Evolutionary conservation across 1,284 basidiomycete species (phyloP).

Genomic region (Ceratobasidium sp.): DNA sequence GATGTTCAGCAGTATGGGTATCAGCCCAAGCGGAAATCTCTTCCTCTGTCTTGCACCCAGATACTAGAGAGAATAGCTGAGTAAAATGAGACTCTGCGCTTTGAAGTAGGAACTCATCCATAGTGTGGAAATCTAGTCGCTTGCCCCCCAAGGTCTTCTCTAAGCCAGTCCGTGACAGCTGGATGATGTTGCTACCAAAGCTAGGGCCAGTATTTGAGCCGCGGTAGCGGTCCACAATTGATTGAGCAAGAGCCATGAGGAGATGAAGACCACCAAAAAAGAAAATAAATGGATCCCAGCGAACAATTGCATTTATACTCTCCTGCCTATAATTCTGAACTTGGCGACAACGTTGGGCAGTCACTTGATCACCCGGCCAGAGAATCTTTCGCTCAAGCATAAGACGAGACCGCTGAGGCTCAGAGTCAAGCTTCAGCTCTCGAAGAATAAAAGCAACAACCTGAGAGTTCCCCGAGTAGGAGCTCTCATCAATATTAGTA

Average conservation of each 20-base stretch:
- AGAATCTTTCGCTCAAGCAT: not conserved
- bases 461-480: slow-evolving; percentile 23
- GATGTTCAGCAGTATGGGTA: not conserved
- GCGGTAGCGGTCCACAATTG: not conserved
- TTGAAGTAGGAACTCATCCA: not conserved
- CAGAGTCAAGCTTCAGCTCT: not conserved
- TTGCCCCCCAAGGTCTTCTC: not conserved
- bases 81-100: not conserved
- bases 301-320: not conserved
- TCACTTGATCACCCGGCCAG: slow-evolving; percentile 12
- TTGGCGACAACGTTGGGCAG: not conserved
- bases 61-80: not conserved
- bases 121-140: not conserved
- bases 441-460: not conserved
- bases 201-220: not conserved
- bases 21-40: not conserved
- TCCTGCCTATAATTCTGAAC: not conserved
- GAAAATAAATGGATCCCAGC: not conserved
- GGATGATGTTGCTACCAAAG: not conserved
- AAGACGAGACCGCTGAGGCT: not conserved
- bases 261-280: not conserved
- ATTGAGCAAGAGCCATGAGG: not conserved
- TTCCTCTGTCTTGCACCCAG: not conserved
- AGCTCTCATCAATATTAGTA: not conserved
- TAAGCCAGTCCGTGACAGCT: not conserved